Percentiles rank a stretch among this genome's conserved stretches.
These are phyloP conservation scores for Saksenaea oblongispora DNA, from an alignment of 371 early-diverging fungal genomes.

Conservation along the genomic window DNA sequence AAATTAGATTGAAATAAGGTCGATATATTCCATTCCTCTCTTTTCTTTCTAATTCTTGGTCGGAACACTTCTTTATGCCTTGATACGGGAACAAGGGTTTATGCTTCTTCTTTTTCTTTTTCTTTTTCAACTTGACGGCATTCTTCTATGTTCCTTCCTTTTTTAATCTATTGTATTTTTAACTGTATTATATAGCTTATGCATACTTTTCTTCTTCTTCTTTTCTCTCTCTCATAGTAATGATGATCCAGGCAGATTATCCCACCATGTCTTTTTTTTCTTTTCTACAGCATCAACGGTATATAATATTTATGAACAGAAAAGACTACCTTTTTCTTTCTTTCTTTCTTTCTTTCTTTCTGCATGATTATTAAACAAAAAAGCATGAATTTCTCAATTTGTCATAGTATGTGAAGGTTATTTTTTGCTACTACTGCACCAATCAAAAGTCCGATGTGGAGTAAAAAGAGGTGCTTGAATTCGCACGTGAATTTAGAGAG, in stretches of 20 bases:
- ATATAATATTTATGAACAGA: background rate
- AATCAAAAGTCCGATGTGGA: background rate
- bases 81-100: background rate
- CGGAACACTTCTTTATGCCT: background rate
- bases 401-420: background rate
- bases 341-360: background rate
- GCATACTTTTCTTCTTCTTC: background rate
- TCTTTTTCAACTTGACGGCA: slow-evolving; percentile 4
- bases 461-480: background rate
- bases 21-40: background rate
- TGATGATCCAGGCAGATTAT: background rate
- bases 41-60: background rate
- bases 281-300: background rate
- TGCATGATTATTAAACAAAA: background rate
- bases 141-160: slow-evolving; percentile 1
- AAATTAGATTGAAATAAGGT: too few species aligned
- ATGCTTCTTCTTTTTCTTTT: slow-evolving; percentile 1
- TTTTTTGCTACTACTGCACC: background rate
- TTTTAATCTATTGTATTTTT: slow-evolving; percentile 1
- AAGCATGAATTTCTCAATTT: background rate
- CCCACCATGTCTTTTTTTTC: background rate
- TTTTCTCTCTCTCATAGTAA: slow-evolving; percentile 8
- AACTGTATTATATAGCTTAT: slow-evolving; percentile 1
- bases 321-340: background rate
- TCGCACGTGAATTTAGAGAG: background rate